phyloP scores from a whole-genome alignment of 2,329 filamentous ascomycete genomes.

The Colletotrichum melonis region DNA sequence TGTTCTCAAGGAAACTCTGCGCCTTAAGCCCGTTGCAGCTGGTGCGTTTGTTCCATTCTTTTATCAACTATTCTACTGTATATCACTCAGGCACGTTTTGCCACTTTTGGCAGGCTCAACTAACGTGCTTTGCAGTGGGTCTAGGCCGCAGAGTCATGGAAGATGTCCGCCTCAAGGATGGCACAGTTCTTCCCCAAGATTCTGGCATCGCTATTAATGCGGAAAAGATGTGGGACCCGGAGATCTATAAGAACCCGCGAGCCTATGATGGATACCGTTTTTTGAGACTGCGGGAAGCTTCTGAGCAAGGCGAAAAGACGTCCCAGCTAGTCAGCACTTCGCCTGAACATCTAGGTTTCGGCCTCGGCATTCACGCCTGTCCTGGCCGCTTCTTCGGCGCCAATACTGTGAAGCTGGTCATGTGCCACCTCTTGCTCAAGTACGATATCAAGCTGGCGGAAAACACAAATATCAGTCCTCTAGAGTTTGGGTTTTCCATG shows the following conservation, averaged over 20 bases:
- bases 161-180: slow-evolving; percentile 34
- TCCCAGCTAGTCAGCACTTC: slow-evolving; percentile 49
- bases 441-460: slow-evolving; percentile 40
- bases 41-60: neutral
- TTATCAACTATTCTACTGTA: too few species aligned
- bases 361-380: slow-evolving; percentile 54
- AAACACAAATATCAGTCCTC: neutral
- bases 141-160: slow-evolving; percentile 17
- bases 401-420: slow-evolving; percentile 51
- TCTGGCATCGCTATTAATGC: slow-evolving; percentile 36
- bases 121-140: slow-evolving; percentile 8
- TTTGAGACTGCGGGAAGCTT: slow-evolving; percentile 39
- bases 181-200: slow-evolving; percentile 40
- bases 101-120: neutral
- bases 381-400: slow-evolving; percentile 56
- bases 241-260: slow-evolving; percentile 40
- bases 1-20: slow-evolving; percentile 31
- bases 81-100: neutral
- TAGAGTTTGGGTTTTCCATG: slow-evolving; percentile 26
- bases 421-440: slow-evolving; percentile 44
- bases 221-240: slow-evolving; percentile 38
- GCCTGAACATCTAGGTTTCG: slow-evolving; percentile 48
- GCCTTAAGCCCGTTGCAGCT: slow-evolving; percentile 23
- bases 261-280: slow-evolving; percentile 44
- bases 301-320: slow-evolving; percentile 38